These are phyloP conservation scores for Boechera retrofracta DNA, from an alignment of 345 rosid genomes.

Conservation along the genomic window DNA sequence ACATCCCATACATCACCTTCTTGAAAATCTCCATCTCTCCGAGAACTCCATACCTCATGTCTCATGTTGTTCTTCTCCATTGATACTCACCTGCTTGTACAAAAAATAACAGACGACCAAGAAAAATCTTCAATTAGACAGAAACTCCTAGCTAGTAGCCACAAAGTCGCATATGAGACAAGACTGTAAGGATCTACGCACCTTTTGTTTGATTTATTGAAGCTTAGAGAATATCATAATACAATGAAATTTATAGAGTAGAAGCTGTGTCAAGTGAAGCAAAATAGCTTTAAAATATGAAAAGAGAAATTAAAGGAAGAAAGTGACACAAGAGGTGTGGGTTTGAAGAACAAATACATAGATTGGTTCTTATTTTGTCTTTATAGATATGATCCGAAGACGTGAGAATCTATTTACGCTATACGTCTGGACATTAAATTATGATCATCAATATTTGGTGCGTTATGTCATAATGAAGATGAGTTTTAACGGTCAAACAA, in stretches of 20 bases:
- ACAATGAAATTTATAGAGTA: conserved; percentile 4
- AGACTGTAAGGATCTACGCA: conserved; percentile 2
- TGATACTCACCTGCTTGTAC: conserved; percentile 9
- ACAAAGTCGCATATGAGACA: background rate
- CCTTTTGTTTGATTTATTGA: conserved; percentile 14
- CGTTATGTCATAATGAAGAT: background rate
- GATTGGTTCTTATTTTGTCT: conserved; percentile 42
- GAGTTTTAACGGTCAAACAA: conserved; percentile 36
- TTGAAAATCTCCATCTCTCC: conserved; percentile 53
- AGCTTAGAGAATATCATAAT: conserved; percentile 9
- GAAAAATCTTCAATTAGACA: background rate
- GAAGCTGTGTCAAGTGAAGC: conserved; percentile 8
- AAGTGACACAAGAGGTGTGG: conserved; percentile 41
- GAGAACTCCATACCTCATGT: conserved; percentile 51
- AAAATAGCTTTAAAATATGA: background rate
- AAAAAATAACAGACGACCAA: conserved; percentile 15
- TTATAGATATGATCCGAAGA: conserved; percentile 35
- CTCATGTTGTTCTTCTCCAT: conserved; percentile 51
- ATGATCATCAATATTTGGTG: conserved; percentile 29
- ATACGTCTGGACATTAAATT: conserved; percentile 11
- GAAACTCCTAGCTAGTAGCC: background rate
- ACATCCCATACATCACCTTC: conserved; percentile 61
- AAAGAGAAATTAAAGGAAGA: conserved; percentile 25
- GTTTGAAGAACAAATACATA: conserved; percentile 16
- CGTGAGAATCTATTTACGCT: conserved; percentile 7